Evolutionary conservation across 176 grass and related monocot species (phyloP).

Genomic region (Rhynchospora breviuscula): DNA sequence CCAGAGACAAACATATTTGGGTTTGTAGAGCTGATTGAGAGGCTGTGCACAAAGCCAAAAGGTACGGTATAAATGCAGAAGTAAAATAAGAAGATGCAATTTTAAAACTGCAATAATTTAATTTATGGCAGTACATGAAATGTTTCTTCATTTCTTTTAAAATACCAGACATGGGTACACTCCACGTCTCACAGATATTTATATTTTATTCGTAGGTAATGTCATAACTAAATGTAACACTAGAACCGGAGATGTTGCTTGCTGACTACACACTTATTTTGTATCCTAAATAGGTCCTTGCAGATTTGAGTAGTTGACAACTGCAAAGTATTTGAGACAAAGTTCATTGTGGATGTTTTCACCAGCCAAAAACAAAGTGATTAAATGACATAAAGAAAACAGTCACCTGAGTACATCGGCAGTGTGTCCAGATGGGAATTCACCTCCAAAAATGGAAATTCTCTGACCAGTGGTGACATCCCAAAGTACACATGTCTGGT

Average conservation of each 20-base stretch:
- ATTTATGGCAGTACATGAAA: background rate
- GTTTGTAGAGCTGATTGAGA: constrained; percentile 83
- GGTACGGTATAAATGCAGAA: background rate
- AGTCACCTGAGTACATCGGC: constrained; percentile 83
- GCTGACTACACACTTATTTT: background rate
- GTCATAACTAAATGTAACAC: background rate
- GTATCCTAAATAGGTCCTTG: background rate
- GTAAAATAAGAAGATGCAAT: background rate
- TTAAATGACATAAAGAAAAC: background rate
- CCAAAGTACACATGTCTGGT: constrained; percentile 91
- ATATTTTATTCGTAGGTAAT: background rate
- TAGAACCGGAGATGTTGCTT: background rate
- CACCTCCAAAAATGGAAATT: constrained; percentile 93
- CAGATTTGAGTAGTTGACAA: background rate
- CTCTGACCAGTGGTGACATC: constrained; percentile 96
- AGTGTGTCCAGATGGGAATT: constrained; percentile 98
- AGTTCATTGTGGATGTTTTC: background rate
- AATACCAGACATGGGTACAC: background rate
- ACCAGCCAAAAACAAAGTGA: background rate
- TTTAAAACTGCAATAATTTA: background rate
- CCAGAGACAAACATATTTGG: constrained; percentile 92
- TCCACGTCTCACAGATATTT: background rate
- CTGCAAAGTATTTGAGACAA: background rate
- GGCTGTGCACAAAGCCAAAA: constrained; percentile 31
- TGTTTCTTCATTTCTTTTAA: background rate